Evolutionary conservation across 441 rosid genomes (phyloP).

Genomic region (Erodium moschatum): DNA sequence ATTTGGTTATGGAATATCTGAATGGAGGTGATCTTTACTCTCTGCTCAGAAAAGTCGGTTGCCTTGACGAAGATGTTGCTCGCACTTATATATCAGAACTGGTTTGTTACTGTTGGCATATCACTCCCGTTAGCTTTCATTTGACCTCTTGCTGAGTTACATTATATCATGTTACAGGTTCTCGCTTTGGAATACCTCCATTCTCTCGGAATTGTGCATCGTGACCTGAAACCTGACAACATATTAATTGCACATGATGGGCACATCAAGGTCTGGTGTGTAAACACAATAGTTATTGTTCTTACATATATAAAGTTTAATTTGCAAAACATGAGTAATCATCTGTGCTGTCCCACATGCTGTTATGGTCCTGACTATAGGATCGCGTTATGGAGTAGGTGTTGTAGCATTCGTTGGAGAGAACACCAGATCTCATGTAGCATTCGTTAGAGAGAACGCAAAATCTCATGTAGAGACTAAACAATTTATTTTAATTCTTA

Average conservation of each 20-base stretch:
- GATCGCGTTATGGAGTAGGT: too few species aligned
- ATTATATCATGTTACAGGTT: conserved; percentile 43
- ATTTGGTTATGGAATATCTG: conserved; percentile 88
- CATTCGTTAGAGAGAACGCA: not conserved
- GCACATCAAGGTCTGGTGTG: conserved; percentile 67
- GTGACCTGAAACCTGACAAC: conserved; percentile 62
- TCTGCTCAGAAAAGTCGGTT: conserved; percentile 68
- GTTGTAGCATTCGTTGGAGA: too few species aligned
- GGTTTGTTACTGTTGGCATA: conserved; percentile 39
- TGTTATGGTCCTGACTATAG: too few species aligned
- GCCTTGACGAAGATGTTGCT: conserved; percentile 72
- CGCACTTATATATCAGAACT: conserved; percentile 78
- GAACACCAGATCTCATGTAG: too few species aligned
- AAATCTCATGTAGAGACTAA: too few species aligned
- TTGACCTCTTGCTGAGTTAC: conserved; percentile 10
- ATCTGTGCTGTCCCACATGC: conserved; percentile 3
- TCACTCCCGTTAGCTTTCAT: conserved; percentile 17
- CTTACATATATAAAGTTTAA: not conserved
- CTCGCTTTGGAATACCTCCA: conserved; percentile 86
- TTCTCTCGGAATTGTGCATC: conserved; percentile 33
- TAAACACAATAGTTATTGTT: conserved; percentile 16
- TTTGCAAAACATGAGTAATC: not conserved
- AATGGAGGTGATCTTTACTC: conserved; percentile 82
- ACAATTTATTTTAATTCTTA: too few species aligned
- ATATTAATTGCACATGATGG: conserved; percentile 77